Evolutionary conservation across 2,329 filamentous ascomycete genomes (phyloP).

Genomic region (Camillea tinctor): DNA sequence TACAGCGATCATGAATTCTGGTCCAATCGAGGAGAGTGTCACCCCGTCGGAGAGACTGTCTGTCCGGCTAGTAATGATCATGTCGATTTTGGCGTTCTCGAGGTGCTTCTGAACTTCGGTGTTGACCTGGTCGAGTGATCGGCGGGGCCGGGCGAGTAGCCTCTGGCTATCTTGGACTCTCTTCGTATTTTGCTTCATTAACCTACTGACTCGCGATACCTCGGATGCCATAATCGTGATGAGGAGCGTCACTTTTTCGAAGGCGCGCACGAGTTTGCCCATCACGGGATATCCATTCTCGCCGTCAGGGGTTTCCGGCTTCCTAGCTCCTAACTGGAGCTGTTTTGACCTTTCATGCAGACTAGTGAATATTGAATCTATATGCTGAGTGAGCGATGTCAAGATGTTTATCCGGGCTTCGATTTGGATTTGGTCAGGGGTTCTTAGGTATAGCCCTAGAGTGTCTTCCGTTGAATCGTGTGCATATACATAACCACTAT

Average conservation of each 20-base stretch:
- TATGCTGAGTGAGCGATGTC: background rate
- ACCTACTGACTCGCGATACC: background rate
- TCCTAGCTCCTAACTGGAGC: slow-evolving; percentile 2
- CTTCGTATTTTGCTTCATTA: background rate
- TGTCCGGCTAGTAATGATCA: slow-evolving; percentile 7
- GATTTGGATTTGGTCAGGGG: slow-evolving; percentile 1
- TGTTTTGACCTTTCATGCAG: slow-evolving; percentile 1
- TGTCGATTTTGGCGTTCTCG: slow-evolving; percentile 7
- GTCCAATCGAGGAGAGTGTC: slow-evolving; percentile 9
- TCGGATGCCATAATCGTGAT: background rate
- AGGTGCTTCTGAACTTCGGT: slow-evolving; percentile 3
- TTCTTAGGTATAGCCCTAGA: slow-evolving; percentile 1
- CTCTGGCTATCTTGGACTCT: background rate
- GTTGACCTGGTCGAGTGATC: background rate
- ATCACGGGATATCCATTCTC: slow-evolving; percentile 7
- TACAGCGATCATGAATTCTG: slow-evolving; percentile 10
- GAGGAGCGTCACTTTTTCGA: slow-evolving; percentile 5
- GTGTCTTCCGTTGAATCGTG: background rate
- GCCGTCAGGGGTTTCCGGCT: background rate
- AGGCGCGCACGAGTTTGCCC: slow-evolving; percentile 9
- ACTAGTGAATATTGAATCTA: background rate
- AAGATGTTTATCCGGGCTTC: slow-evolving; percentile 7
- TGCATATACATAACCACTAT: background rate
- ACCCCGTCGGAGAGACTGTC: slow-evolving; percentile 1
- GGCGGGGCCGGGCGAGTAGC: background rate